Conservation (phyloP, 768 basidiomycete genomes). For the Auriscalpium orientale region DNA sequence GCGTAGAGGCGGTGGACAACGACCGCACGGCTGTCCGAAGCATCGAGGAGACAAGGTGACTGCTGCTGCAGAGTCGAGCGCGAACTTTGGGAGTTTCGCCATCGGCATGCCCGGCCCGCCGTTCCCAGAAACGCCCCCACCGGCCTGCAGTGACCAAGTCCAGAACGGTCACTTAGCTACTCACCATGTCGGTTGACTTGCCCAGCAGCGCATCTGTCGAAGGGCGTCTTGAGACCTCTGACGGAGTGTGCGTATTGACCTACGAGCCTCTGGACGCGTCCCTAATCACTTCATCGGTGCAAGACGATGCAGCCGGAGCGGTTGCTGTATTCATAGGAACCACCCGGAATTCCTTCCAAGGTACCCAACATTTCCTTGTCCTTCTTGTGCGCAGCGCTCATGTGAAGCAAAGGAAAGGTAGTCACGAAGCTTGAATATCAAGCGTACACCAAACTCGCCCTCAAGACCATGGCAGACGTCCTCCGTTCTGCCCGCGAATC, state of each 20-base stretch:
- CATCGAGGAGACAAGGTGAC: not conserved
- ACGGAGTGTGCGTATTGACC: conserved; percentile 53
- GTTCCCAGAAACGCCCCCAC: not conserved
- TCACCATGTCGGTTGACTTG: not conserved
- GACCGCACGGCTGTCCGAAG: conserved; percentile 1
- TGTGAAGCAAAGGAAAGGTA: conserved; percentile 40
- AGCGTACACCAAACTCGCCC: conserved; percentile 73
- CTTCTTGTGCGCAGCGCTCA: not conserved
- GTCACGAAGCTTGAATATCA: conserved; percentile 77
- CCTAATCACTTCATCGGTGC: conserved; percentile 53
- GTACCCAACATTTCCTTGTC: conserved; percentile 26
- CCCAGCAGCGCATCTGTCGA: conserved; percentile 32
- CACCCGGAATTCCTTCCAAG: conserved; percentile 80
- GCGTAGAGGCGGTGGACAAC: conserved; percentile 1
- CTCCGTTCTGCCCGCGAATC: conserved; percentile 37
- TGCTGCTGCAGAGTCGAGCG: not conserved
- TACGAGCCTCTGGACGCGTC: conserved; percentile 49
- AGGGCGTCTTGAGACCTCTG: conserved; percentile 31
- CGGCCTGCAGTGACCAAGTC: too few species aligned
- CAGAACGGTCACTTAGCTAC: not conserved
- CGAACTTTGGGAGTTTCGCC: not conserved
- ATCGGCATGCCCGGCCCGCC: not conserved
- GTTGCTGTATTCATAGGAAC: conserved; percentile 76
- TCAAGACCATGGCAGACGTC: conserved; percentile 67
- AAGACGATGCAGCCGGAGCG: conserved; percentile 61